phyloP scores from a whole-genome alignment of 1,284 basidiomycete species.

The Trametes sp. region DNA sequence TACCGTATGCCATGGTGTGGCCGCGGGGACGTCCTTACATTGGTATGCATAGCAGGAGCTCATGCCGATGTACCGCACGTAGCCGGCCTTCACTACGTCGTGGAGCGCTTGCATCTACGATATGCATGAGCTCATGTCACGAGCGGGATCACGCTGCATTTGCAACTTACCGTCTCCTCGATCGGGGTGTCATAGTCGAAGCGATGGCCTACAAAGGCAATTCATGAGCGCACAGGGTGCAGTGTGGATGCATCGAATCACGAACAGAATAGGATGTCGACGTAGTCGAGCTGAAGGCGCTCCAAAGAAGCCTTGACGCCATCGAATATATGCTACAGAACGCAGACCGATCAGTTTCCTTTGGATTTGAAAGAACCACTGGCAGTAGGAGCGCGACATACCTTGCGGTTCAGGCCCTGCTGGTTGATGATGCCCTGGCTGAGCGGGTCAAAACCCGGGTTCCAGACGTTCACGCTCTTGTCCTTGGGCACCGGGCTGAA shows the following conservation, averaged over 20 bases:
- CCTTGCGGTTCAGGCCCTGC: conserved; percentile 43
- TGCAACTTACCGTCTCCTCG: conserved; percentile 38
- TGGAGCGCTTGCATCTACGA: conserved; percentile 45
- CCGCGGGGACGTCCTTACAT: conserved; percentile 39
- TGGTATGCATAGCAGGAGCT: conserved; percentile 46
- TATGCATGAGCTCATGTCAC: neutral
- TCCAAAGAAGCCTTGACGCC: conserved; percentile 70
- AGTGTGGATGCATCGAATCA: neutral
- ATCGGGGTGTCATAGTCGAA: conserved; percentile 55
- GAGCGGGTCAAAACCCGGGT: neutral
- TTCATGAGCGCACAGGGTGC: neutral
- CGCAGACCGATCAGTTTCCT: conserved; percentile 5
- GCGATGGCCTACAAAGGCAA: conserved; percentile 42
- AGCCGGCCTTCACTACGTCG: conserved; percentile 46
- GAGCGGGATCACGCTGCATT: neutral
- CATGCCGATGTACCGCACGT: conserved; percentile 51
- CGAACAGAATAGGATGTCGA: conserved; percentile 71
- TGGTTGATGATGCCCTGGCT: conserved; percentile 44
- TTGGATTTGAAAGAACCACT: neutral
- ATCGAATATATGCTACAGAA: conserved; percentile 70
- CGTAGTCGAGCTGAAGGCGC: conserved; percentile 73
- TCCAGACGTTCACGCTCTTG: conserved; percentile 39
- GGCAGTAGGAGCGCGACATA: neutral
- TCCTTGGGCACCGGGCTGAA: conserved; percentile 35
- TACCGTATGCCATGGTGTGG: neutral